phyloP scores from a whole-genome alignment of 2,329 filamentous ascomycete genomes.

The Aspergillus unguis region DNA sequence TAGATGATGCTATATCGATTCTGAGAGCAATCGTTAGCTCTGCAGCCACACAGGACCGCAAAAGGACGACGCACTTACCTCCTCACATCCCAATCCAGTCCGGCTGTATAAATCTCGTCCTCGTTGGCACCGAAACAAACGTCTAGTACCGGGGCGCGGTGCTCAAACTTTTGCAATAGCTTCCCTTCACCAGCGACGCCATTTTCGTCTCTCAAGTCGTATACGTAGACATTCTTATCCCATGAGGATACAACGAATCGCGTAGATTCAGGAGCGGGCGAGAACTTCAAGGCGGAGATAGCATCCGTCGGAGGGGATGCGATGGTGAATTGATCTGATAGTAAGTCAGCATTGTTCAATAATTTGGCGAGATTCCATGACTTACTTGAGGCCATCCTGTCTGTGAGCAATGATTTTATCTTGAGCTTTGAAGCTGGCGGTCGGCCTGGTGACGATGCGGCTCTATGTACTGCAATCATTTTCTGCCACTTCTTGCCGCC shows the following conservation, averaged over 20 bases:
- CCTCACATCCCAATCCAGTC: conserved; percentile 82
- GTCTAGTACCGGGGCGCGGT: conserved; percentile 82
- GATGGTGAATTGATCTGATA: conserved; percentile 71
- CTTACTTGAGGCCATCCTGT: conserved; percentile 45
- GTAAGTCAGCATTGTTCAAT: conserved; percentile 4
- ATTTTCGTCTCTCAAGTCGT: conserved; percentile 64
- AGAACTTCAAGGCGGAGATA: conserved; percentile 82
- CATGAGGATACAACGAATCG: conserved; percentile 89
- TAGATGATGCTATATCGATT: conserved; percentile 69
- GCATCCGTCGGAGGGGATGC: conserved; percentile 78
- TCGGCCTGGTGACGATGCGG: conserved; percentile 23
- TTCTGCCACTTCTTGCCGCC: conserved; percentile 34
- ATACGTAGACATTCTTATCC: conserved; percentile 89
- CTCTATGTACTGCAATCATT: conserved; percentile 24
- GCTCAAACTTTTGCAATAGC: conserved; percentile 70
- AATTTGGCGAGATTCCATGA: background rate
- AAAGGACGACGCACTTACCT: conserved; percentile 49
- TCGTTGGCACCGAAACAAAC: conserved; percentile 85
- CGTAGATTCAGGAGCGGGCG: conserved; percentile 68
- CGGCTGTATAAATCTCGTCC: conserved; percentile 78
- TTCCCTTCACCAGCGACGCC: conserved; percentile 57
- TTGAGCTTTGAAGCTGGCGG: conserved; percentile 17
- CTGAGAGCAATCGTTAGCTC: conserved; percentile 30
- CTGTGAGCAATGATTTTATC: conserved; percentile 4
- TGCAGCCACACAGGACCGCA: background rate